Conservation (phyloP, 306 rosid species). For the Hippophae gyantsensis region DNA sequence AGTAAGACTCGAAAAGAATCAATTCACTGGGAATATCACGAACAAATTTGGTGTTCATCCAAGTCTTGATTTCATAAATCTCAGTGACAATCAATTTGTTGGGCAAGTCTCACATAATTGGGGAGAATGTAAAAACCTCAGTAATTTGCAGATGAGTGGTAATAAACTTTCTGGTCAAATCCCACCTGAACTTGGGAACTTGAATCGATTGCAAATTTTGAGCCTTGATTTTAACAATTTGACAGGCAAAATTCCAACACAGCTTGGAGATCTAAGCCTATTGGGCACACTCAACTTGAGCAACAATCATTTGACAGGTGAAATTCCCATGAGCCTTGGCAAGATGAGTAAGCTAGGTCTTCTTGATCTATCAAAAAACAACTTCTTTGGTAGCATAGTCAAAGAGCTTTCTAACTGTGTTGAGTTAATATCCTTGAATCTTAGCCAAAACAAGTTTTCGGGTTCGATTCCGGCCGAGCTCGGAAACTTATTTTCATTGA, state of each 20-base stretch:
- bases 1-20: conserved; percentile 39
- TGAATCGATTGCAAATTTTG: conserved; percentile 19
- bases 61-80: not conserved
- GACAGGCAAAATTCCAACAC: conserved; percentile 36
- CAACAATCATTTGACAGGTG: conserved; percentile 37
- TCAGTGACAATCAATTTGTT: conserved; percentile 25
- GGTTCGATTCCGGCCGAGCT: conserved; percentile 40
- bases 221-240: conserved; percentile 31
- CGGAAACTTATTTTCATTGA: conserved; percentile 33
- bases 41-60: conserved; percentile 12
- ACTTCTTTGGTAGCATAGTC: conserved; percentile 34
- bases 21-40: conserved; percentile 41
- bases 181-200: conserved; percentile 34
- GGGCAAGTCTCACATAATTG: conserved; percentile 40
- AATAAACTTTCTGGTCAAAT: conserved; percentile 45
- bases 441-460: conserved; percentile 40
- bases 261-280: conserved; percentile 27
- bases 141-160: conserved; percentile 27
- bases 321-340: conserved; percentile 25
- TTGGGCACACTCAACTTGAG: conserved; percentile 30
- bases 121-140: conserved; percentile 37
- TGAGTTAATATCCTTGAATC: conserved; percentile 25
- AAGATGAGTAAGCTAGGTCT: conserved; percentile 8
- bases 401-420: conserved; percentile 16
- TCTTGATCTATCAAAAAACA: conserved; percentile 47